Percentiles rank a stretch among this genome's conserved stretches.
Evolutionary conservation across 1,139 yeast species (phyloP).

Genomic region (Pichia sp.): DNA sequence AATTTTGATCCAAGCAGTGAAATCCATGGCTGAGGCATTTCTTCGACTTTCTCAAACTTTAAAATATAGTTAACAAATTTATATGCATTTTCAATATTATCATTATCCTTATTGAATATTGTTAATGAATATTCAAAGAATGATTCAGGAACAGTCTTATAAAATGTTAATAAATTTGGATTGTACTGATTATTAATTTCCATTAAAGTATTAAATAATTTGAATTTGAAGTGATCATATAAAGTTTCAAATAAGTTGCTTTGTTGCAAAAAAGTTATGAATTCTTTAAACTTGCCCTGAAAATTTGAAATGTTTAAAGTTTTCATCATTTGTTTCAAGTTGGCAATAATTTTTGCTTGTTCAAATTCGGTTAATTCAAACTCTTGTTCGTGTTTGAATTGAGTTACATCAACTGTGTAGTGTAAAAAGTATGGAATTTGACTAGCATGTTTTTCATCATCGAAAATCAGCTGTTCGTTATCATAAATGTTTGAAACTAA

Average conservation of each 20-base stretch:
- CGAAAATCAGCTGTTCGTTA: background rate
- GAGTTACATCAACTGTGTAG: slow-evolving; percentile 5
- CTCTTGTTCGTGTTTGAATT: background rate
- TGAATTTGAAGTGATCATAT: background rate
- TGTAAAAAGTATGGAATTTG: slow-evolving; percentile 6
- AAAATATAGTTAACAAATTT: background rate
- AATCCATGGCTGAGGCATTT: slow-evolving; percentile 9
- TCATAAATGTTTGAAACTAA: slow-evolving; percentile 8
- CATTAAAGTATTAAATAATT: background rate
- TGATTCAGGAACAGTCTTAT: background rate
- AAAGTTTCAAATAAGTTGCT: background rate
- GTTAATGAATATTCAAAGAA: background rate
- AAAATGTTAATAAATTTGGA: background rate
- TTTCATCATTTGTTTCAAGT: background rate
- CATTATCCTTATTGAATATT: background rate
- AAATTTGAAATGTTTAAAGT: background rate
- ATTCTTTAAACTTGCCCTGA: background rate
- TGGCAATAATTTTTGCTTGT: slow-evolving; percentile 1
- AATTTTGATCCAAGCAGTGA: slow-evolving; percentile 2
- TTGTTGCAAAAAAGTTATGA: background rate
- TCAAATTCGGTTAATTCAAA: background rate
- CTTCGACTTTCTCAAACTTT: slow-evolving; percentile 1
- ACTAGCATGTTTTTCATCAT: background rate
- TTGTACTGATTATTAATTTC: background rate
- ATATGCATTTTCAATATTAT: background rate